These are phyloP conservation scores for Phytopythium vexans DNA, from an alignment of 352 stramenopile species.

Conservation along the genomic window DNA sequence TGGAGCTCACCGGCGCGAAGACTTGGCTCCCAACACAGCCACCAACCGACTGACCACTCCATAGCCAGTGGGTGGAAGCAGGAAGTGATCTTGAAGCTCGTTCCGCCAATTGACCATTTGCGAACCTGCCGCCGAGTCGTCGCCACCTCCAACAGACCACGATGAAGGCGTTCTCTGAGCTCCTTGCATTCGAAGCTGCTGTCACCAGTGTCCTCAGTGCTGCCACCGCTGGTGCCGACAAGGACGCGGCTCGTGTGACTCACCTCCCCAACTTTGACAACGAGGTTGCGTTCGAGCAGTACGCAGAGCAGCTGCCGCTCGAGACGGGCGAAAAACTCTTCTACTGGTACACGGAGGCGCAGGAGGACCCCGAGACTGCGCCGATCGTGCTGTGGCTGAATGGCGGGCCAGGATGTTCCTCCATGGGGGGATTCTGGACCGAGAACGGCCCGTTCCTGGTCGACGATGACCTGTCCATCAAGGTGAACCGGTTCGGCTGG, in stretches of 20 bases:
- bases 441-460: conserved; percentile 82
- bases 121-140: no score
- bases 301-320: conserved; percentile 52
- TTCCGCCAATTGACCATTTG: no score
- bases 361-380: conserved; percentile 42
- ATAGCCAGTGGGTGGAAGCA: no score
- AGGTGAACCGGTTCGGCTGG: conserved; percentile 71
- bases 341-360: conserved; percentile 78
- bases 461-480: conserved; percentile 40
- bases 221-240: conserved; percentile 8
- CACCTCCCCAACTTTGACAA: conserved; percentile 42
- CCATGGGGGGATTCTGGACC: conserved; percentile 53
- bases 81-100: no score
- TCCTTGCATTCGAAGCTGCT: no score
- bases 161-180: no score
- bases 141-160: no score
- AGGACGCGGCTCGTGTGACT: conserved; percentile 48
- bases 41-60: no score
- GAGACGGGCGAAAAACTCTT: conserved; percentile 60
- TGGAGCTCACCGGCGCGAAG: no score
- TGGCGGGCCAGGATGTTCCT: conserved; percentile 54
- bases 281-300: conserved; percentile 61
- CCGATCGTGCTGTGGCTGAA: conserved; percentile 48
- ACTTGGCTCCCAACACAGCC: no score
- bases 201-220: no score